Evolutionary conservation across 148 eudicot genomes (phyloP).

Genomic region (Vaccinium myrtillus): DNA sequence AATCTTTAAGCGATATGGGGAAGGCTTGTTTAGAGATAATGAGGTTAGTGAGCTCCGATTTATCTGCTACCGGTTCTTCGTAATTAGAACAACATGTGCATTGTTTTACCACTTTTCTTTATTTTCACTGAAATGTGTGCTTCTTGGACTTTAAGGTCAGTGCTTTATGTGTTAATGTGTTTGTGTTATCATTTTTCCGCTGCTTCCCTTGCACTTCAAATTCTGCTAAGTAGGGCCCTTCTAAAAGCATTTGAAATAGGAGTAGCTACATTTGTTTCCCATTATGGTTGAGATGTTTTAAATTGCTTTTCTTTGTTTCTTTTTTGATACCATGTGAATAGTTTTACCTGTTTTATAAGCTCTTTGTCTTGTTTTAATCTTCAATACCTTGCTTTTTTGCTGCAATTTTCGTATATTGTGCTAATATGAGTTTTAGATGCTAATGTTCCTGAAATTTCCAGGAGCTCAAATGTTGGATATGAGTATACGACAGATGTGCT

Average conservation of each 20-base stretch:
- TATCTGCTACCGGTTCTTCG: constrained; percentile 10
- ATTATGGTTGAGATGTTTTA: background rate
- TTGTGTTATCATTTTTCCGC: background rate
- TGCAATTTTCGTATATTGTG: background rate
- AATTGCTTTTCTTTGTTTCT: background rate
- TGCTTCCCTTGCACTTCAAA: background rate
- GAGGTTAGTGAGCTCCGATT: constrained; percentile 50
- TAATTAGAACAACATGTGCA: background rate
- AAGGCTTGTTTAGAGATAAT: constrained; percentile 77
- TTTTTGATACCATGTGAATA: background rate
- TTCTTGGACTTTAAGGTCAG: background rate
- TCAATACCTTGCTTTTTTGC: background rate
- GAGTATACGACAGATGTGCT: background rate
- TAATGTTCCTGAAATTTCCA: background rate
- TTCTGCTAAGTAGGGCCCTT: background rate
- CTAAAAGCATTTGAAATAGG: background rate
- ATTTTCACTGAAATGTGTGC: background rate
- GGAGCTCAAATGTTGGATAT: too few species aligned
- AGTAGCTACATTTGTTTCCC: background rate
- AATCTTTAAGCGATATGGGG: constrained; percentile 82
- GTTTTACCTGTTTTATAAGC: background rate
- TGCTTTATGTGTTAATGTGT: background rate
- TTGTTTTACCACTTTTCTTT: background rate
- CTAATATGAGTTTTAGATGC: background rate
- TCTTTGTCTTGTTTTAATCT: background rate